Percentiles rank a stretch among this genome's conserved stretches.
These are phyloP conservation scores for Smittium mucronatum DNA, from an alignment of 371 early-diverging fungal species.

Conservation along the genomic window DNA sequence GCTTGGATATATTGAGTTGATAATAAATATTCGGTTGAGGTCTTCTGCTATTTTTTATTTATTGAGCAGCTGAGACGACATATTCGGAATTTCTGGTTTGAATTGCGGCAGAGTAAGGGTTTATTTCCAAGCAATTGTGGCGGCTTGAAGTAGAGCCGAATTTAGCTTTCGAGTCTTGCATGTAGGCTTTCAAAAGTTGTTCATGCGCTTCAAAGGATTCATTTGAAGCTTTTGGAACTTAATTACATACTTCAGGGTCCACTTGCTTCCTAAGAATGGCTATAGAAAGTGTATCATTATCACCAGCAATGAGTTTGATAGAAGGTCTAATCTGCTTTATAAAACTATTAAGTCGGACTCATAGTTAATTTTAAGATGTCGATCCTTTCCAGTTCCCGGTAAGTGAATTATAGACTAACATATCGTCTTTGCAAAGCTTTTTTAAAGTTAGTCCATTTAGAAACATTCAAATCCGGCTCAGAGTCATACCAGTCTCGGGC, in stretches of 20 bases:
- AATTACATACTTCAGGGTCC: neutral
- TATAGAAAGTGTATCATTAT: neutral
- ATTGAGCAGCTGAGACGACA: no score
- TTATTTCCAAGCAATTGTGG: neutral
- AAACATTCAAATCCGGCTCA: neutral
- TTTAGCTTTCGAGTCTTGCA: neutral
- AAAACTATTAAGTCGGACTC: no score
- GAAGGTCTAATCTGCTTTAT: no score
- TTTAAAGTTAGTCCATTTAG: neutral
- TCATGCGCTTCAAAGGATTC: neutral
- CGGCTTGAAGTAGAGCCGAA: neutral
- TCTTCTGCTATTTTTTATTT: no score
- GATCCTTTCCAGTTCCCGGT: neutral
- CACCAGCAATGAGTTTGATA: neutral
- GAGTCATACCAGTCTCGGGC: neutral
- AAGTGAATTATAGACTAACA: neutral
- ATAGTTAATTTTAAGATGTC: neutral
- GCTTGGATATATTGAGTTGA: no score
- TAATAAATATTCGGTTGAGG: no score
- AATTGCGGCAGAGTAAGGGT: no score
- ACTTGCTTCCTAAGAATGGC: neutral
- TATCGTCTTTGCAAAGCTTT: neutral
- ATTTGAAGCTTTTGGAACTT: neutral
- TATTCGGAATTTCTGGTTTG: no score
- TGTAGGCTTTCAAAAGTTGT: neutral